These are phyloP conservation scores for Sequoiadendron giganteum DNA, from an alignment of 75 land plant species.

Conservation along the genomic window DNA sequence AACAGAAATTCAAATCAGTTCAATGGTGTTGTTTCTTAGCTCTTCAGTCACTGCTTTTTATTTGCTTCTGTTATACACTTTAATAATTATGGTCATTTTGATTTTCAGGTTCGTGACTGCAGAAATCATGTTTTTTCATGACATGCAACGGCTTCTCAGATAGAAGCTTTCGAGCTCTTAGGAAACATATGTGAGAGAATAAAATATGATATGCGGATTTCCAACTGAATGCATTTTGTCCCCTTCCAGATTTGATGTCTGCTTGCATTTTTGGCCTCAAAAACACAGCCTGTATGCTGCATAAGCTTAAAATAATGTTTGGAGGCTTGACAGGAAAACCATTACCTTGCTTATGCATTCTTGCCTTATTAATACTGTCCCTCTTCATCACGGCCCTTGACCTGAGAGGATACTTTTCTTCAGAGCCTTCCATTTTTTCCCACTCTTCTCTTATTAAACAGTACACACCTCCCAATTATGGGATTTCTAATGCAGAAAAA, in stretches of 20 bases:
- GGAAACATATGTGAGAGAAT: neutral
- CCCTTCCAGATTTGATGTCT: neutral
- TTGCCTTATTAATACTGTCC: slow-evolving; percentile 8
- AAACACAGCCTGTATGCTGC: neutral
- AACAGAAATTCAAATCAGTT: neutral
- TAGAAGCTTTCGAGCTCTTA: neutral
- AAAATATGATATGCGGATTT: neutral
- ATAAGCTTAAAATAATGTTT: slow-evolving; percentile 5
- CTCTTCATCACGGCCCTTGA: slow-evolving; percentile 8
- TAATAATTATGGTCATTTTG: neutral
- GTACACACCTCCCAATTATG: neutral
- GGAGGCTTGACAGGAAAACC: slow-evolving; percentile 1
- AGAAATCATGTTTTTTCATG: neutral
- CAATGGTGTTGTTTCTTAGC: neutral
- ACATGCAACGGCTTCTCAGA: neutral
- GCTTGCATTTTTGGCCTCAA: neutral
- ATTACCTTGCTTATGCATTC: slow-evolving; percentile 9
- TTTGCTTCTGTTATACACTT: neutral
- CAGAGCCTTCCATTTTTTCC: slow-evolving; percentile 3
- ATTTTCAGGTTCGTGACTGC: neutral
- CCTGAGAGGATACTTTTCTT: slow-evolving; percentile 10
- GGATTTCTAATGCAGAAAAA: neutral
- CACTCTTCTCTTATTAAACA: slow-evolving; percentile 6
- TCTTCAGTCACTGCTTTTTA: neutral
- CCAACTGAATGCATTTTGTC: neutral